Percentiles rank a stretch among this genome's conserved stretches.
These are phyloP conservation scores for Verticillium isaacii DNA, from an alignment of 2,329 filamentous ascomycete species.

Conservation along the genomic window DNA sequence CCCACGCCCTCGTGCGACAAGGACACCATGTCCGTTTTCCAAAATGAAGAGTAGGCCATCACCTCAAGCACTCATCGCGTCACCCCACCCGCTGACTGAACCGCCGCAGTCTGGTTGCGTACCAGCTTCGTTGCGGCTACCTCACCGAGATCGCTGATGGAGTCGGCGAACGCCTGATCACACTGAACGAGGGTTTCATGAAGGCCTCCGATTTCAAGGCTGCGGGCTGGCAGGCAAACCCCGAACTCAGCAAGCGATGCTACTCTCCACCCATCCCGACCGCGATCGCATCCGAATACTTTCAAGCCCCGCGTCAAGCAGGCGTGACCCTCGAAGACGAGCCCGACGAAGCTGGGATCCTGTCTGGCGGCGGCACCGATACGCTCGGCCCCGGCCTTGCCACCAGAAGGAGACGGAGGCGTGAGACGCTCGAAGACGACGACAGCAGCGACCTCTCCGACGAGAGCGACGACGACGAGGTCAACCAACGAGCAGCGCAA, in stretches of 20 bases:
- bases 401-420: constrained; percentile 59
- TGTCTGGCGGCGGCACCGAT: constrained; percentile 63
- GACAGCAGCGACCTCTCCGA: constrained; percentile 83
- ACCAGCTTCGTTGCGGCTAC: constrained; percentile 77
- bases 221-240: constrained; percentile 73
- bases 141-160: constrained; percentile 77
- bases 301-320: constrained; percentile 62
- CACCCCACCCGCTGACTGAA: neutral
- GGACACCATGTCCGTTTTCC: constrained; percentile 35
- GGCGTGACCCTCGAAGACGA: constrained; percentile 65
- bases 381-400: constrained; percentile 64
- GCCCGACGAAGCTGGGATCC: constrained; percentile 67
- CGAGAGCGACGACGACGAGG: constrained; percentile 73
- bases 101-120: constrained; percentile 66
- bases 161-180: constrained; percentile 79
- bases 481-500: constrained; percentile 65
- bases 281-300: constrained; percentile 77
- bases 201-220: constrained; percentile 79
- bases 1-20: neutral
- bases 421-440: constrained; percentile 77
- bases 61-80: neutral
- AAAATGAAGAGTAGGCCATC: constrained; percentile 33
- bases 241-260: constrained; percentile 72
- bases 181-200: constrained; percentile 71
- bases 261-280: constrained; percentile 85